A percentile compares a stretch with the other conserved stretches of the same genome.
Evolutionary conservation across 257 asterid genomes (phyloP).

Genomic region (Catharanthus roseus): DNA sequence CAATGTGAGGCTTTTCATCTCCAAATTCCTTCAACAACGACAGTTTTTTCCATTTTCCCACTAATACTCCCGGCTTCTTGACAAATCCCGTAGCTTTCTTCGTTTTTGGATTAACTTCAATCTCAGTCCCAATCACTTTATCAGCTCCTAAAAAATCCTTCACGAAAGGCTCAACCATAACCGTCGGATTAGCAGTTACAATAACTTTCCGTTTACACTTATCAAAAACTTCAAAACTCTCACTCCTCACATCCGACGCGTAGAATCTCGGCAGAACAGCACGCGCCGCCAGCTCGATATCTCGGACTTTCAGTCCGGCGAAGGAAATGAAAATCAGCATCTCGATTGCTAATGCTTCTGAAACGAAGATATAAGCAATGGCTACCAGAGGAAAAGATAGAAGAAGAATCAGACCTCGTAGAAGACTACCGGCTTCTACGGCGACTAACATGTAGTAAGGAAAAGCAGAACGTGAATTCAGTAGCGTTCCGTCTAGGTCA

Average conservation of each 20-base stretch:
- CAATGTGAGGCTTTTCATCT: constrained; percentile 74
- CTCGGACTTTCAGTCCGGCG: constrained; percentile 71
- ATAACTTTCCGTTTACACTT: constrained; percentile 76
- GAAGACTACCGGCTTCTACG: constrained; percentile 88
- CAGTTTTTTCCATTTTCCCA: constrained; percentile 77
- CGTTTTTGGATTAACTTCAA: constrained; percentile 85
- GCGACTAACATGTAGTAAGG: constrained; percentile 97
- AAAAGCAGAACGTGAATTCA: constrained; percentile 83
- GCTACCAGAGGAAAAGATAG: constrained; percentile 76
- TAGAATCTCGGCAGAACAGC: constrained; percentile 91
- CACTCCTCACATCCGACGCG: constrained; percentile 70
- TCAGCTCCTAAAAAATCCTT: constrained; percentile 88
- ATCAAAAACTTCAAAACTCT: constrained; percentile 77
- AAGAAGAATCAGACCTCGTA: constrained; percentile 82
- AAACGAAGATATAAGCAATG: constrained; percentile 66
- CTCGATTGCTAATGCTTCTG: constrained; percentile 79
- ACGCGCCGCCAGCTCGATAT: constrained; percentile 82
- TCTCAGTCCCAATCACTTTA: constrained; percentile 91
- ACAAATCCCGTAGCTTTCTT: constrained; percentile 90
- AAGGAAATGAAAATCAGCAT: constrained; percentile 78
- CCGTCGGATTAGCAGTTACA: constrained; percentile 87
- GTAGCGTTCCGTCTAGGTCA: constrained; percentile 92
- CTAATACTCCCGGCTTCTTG: constrained; percentile 79
- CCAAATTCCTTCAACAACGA: constrained; percentile 76
- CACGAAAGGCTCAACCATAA: constrained; percentile 96